phyloP scores from a whole-genome alignment of 805 yeast genomes.

The Yarrowia divulgata region DNA sequence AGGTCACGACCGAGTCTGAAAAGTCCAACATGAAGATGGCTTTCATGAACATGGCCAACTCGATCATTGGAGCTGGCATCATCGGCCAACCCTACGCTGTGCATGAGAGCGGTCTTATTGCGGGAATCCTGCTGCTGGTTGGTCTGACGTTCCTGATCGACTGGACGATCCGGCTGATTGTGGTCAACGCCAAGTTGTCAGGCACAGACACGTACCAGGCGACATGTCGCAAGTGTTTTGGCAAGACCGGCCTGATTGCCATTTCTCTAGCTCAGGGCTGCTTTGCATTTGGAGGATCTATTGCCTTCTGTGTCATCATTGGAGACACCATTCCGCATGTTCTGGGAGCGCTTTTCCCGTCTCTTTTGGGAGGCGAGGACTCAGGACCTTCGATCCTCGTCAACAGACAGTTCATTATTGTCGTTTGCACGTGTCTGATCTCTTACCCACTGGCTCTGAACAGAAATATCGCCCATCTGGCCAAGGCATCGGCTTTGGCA shows the following conservation, averaged over 20 bases:
- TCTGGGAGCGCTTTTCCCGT: conserved; percentile 67
- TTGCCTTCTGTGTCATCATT: conserved; percentile 92
- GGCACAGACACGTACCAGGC: conserved; percentile 84
- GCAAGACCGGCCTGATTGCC: conserved; percentile 69
- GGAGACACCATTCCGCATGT: conserved; percentile 97
- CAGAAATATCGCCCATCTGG: conserved; percentile 79
- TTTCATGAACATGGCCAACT: conserved; percentile 96
- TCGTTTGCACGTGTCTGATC: conserved; percentile 70
- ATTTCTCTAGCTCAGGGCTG: conserved; percentile 80
- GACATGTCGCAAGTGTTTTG: conserved; percentile 81
- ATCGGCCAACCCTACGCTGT: conserved; percentile 94
- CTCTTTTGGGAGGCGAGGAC: conserved; percentile 47
- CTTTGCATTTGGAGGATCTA: conserved; percentile 93
- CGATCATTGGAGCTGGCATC: conserved; percentile 94
- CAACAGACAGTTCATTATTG: conserved; percentile 72
- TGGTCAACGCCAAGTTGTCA: conserved; percentile 78
- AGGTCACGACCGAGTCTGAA: conserved; percentile 25
- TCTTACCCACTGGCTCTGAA: conserved; percentile 85
- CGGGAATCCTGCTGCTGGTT: conserved; percentile 70
- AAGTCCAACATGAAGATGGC: conserved; percentile 80
- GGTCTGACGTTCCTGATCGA: conserved; percentile 75
- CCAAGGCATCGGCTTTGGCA: conserved; percentile 87
- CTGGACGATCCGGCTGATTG: conserved; percentile 82
- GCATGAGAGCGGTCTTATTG: conserved; percentile 76
- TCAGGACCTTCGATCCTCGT: conserved; percentile 58